Base-by-base conservation (phyloP, 2,329 filamentous ascomycete genomes). In the Apiospora malaysiana region DNA sequence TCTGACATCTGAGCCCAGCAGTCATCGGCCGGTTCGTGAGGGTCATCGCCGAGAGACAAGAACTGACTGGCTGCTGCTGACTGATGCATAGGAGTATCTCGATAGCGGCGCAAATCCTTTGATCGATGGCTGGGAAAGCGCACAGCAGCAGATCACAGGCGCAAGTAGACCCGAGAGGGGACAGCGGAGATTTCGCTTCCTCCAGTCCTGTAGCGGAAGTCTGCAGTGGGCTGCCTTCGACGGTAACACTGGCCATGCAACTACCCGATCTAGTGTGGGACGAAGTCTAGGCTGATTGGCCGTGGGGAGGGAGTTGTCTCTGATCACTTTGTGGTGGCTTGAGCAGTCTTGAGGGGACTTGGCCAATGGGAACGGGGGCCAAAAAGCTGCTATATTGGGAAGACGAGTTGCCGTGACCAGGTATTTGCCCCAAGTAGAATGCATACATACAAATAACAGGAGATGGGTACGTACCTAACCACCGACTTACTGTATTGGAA, bases 181-280 rank as follows among this genome's bases (percentile, higher is more conserved):
- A 37, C 56, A 63, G 32, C 56, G 56, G 56, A 63, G 56, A 63
- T 63, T 63, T 63, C 56, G 40, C 56, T 14, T 63, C 56, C 56
- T 23, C 56, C 56, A 63, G 56, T 63, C 56, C 32, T 63, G 18
- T 18, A 63, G 32, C 56, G 56, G 56, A 63, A n/a, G 16, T 32
- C 18, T 32, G 32, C 56, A 63, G 56, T 40, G 32, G 32, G 56
- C 56, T 56, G 32, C 56, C 4, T 23, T 63, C 18, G 14, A n/a
- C 21, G 56, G 49, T 40, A 4, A 32, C 56, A 63, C 56, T n/a
- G 4, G 32, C 21, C 27, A 63, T 63, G 56, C 56, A n/a, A 32
- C 32, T n/a, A 63, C 32, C 56, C 56, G 56, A n/a, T 37, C 18
- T 4, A 40, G 56, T 32, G 56, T 63, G 32, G 32, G 56, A 63